phyloP scores from a whole-genome alignment of 139 green algal species.

The Closterium sp. region DNA sequence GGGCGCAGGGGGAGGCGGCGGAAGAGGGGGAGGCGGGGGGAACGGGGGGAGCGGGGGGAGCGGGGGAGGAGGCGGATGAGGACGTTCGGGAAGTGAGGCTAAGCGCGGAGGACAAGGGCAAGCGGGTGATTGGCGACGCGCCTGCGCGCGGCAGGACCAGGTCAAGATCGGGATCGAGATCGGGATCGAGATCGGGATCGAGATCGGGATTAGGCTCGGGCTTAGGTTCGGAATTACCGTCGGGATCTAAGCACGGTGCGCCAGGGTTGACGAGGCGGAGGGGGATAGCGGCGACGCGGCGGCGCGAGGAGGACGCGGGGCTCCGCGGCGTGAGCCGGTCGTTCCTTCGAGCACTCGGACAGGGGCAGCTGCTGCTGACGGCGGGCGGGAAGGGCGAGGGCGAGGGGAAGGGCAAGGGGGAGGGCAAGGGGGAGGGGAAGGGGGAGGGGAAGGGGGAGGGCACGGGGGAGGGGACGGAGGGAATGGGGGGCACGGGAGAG shows the following conservation, averaged over 20 bases:
- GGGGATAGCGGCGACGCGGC: neutral
- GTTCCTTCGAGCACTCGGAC: neutral
- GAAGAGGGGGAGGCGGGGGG: neutral
- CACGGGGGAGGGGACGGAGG: neutral
- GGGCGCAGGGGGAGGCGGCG: neutral
- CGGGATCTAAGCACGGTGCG: no score
- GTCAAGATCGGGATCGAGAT: no score
- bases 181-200: no score
- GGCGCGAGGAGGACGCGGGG: neutral
- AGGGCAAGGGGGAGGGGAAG: neutral
- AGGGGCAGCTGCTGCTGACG: neutral
- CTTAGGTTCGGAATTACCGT: no score
- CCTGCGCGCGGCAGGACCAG: neutral
- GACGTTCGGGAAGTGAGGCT: neutral
- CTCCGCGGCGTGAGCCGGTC: neutral
- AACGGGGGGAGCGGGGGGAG: neutral
- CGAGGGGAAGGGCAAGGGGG: neutral
- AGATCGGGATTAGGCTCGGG: no score
- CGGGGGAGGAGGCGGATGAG: neutral
- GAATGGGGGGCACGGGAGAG: neutral
- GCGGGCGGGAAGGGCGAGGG: neutral
- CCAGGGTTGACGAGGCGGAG: conserved; percentile 14
- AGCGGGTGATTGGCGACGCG: neutral
- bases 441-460: no score
- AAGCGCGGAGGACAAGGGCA: neutral